A percentile compares a stretch with the other conserved stretches of the same genome.
phyloP scores from a whole-genome alignment of 257 asterid genomes.

The Jacaranda copaia region DNA sequence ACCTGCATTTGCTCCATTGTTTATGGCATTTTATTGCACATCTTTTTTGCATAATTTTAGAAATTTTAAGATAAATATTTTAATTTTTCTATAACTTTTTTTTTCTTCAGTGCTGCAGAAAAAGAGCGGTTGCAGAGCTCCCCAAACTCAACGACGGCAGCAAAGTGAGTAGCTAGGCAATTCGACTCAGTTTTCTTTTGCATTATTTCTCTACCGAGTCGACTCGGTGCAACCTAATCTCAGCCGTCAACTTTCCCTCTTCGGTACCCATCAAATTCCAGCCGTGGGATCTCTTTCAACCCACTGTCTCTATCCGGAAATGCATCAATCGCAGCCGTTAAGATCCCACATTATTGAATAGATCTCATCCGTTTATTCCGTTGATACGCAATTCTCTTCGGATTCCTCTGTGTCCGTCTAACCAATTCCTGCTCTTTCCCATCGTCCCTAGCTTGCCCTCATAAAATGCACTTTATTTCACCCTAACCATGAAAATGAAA shows the following conservation, averaged over 20 bases:
- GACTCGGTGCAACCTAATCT: constrained; percentile 38
- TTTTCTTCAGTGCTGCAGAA: constrained; percentile 51
- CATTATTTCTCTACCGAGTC: constrained; percentile 37
- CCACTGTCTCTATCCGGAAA: constrained; percentile 18
- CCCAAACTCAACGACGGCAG: constrained; percentile 79
- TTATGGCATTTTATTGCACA: background rate
- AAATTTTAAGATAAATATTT: background rate
- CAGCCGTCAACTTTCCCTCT: constrained; percentile 46
- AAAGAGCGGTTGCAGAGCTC: constrained; percentile 61
- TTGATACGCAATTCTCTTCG: constrained; percentile 46
- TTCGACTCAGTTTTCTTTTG: constrained; percentile 17
- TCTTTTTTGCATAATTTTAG: background rate
- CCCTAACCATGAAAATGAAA: constrained; percentile 10
- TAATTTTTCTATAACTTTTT: background rate
- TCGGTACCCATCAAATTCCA: constrained; percentile 31
- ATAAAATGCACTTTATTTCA: constrained; percentile 20
- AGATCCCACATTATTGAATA: constrained; percentile 40
- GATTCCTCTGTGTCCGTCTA: constrained; percentile 48
- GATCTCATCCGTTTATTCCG: constrained; percentile 63
- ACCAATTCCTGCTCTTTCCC: constrained; percentile 40
- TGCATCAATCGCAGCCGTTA: constrained; percentile 49
- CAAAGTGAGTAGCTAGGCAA: constrained; percentile 54
- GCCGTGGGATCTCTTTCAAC: constrained; percentile 54
- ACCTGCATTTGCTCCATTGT: constrained; percentile 15
- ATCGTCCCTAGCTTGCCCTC: constrained; percentile 45